Base-by-base conservation (phyloP, 1,139 yeast genomes). In the Hemisphaericaspora lyxosophila region DNA sequence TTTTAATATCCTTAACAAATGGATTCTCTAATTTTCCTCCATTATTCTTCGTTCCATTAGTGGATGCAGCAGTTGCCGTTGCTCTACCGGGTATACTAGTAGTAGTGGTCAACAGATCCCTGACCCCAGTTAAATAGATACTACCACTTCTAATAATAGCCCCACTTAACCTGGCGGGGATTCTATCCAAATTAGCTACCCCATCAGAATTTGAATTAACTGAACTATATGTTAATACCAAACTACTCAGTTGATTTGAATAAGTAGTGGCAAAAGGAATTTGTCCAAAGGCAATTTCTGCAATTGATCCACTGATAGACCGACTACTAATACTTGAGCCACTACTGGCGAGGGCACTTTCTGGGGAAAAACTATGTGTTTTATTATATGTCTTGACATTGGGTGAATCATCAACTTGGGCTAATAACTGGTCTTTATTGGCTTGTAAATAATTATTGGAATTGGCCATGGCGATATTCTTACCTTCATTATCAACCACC, bases 401-500 rank as follows among this genome's bases (percentile, higher is more conserved):
- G 19, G n/a, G 4, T 15, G 30, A 8, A 4, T 20, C 5, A 20
- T 20, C 23, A 4, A 20, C 11, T 8, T 4, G 3, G 11, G 7
- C 11, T 16, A 16, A 4, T 15, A 26, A 16, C 2, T 26, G 35
- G 2, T 35, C 23, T 23, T 35, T 35, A 27, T 44, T 34, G 12
- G 41, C 36, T 12, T 41, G 23, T 11, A 44, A 24, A 31, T 29
- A 41, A 8, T 40, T 35, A 41, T 59, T 60, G 13, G 59, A 46
- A 9, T 49, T 45, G 1, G 60, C 67, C 34, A 86, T 39, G 0
- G 85, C 95, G 7, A 86, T 60, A 23, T 64, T 64, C 25, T 64
- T 58, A 18, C 79, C 79, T 16, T 75, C 87, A 45, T 78, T 72
- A 57, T 86, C 94, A 32, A 85, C 80, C 0, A 83, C 92, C 33